Evolutionary conservation across 371 early-diverging fungal genomes (phyloP).

Genomic region (Mucor mucedo): DNA sequence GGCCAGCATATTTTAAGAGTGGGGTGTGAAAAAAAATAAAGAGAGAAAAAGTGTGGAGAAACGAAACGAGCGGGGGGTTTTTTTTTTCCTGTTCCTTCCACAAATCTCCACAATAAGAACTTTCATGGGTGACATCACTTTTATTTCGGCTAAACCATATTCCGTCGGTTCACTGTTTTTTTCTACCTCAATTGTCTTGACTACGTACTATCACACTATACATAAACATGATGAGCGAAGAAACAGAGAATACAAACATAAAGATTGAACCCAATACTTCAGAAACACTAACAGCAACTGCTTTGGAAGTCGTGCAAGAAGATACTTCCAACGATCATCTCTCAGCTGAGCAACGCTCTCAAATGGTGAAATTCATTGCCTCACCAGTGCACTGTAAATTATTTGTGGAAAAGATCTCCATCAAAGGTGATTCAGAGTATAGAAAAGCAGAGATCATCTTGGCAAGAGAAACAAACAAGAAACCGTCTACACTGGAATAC

Average conservation of each 20-base stretch:
- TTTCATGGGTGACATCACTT: neutral
- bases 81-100: neutral
- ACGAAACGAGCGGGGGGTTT: conserved; percentile 15
- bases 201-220: too few species aligned
- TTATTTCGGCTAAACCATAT: too few species aligned
- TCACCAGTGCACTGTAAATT: conserved; percentile 69
- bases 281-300: neutral
- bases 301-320: conserved; percentile 8
- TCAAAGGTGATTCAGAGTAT: conserved; percentile 60
- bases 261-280: neutral
- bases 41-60: conserved; percentile 28
- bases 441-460: conserved; percentile 94
- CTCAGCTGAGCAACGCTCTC: conserved; percentile 5
- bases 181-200: neutral
- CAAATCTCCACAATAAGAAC: neutral
- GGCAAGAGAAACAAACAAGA: conserved; percentile 64
- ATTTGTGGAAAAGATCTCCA: conserved; percentile 68
- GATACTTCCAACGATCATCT: neutral
- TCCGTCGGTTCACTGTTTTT: neutral
- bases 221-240: neutral
- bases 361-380: conserved; percentile 34
- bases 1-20: conserved; percentile 43
- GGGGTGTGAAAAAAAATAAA: conserved; percentile 33
- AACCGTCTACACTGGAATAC: conserved; percentile 66
- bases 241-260: neutral